Conservation (phyloP, 2,329 filamentous ascomycete species). For the Leptosphaerulina australis region DNA sequence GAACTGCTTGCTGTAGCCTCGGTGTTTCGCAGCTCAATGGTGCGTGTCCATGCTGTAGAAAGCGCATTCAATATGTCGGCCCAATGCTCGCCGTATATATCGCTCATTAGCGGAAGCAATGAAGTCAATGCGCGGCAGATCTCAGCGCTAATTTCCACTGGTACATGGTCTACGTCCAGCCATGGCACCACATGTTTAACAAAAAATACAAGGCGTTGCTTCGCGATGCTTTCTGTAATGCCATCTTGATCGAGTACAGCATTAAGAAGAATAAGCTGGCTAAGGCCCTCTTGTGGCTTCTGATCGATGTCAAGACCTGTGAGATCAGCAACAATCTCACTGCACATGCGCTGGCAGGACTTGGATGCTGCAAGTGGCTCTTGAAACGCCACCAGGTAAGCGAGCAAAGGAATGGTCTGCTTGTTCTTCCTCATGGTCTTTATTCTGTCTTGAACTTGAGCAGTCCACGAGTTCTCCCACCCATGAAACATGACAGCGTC, state of each 20-base stretch:
- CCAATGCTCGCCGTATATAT: constrained; percentile 92
- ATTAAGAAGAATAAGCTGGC: constrained; percentile 61
- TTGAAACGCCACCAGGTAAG: constrained; percentile 57
- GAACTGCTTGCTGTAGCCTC: constrained; percentile 31
- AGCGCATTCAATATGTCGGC: constrained; percentile 53
- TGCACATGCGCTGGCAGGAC: constrained; percentile 60
- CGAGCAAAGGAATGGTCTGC: constrained; percentile 55
- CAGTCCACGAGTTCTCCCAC: constrained; percentile 45
- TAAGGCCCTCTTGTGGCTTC: constrained; percentile 53
- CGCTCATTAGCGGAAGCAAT: constrained; percentile 74
- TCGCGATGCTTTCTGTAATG: constrained; percentile 57
- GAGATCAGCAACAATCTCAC: constrained; percentile 65
- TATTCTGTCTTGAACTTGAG: constrained; percentile 46
- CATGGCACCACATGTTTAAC: constrained; percentile 78
- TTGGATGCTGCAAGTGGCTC: constrained; percentile 56
- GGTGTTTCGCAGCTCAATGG: constrained; percentile 33
- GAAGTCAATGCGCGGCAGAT: constrained; percentile 59
- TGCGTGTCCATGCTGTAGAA: constrained; percentile 45
- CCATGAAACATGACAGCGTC: constrained; percentile 53
- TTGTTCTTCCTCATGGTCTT: constrained; percentile 39
- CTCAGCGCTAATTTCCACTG: constrained; percentile 61
- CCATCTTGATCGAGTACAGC: constrained; percentile 58
- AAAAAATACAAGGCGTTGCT: constrained; percentile 78
- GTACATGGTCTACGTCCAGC: constrained; percentile 62
- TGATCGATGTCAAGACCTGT: constrained; percentile 59